phyloP scores from a whole-genome alignment of 1,284 basidiomycete genomes.

The Ganoderma meredithae region DNA sequence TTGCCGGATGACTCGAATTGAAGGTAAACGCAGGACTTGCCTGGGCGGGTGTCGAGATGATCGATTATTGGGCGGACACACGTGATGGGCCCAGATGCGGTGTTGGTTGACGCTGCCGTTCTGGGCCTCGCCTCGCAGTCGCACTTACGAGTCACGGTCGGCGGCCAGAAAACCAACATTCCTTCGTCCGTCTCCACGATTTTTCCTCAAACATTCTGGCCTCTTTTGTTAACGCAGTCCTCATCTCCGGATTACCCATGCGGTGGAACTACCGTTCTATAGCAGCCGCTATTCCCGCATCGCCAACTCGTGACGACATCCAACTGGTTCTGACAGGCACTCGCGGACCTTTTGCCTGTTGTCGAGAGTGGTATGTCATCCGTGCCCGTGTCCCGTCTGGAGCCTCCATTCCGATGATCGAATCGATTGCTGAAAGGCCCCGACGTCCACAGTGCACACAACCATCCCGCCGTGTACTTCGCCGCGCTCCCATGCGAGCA shows the following conservation, averaged over 20 bases:
- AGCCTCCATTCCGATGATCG: slow-evolving; percentile 12
- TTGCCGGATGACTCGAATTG: slow-evolving; percentile 17
- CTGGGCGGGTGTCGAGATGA: slow-evolving; percentile 18
- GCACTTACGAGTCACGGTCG: not conserved
- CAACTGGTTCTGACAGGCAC: slow-evolving; percentile 27
- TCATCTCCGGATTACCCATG: slow-evolving; percentile 3
- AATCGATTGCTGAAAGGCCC: slow-evolving; percentile 10
- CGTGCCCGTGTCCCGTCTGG: slow-evolving; percentile 3
- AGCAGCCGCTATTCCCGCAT: slow-evolving; percentile 6
- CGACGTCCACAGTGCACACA: slow-evolving; percentile 9
- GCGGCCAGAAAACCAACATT: not conserved
- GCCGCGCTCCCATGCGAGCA: slow-evolving; percentile 2
- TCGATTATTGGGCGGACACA: slow-evolving; percentile 28
- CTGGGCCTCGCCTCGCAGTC: not conserved
- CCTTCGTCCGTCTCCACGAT: slow-evolving; percentile 13
- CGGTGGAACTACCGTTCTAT: slow-evolving; percentile 3
- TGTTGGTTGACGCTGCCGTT: slow-evolving; percentile 22
- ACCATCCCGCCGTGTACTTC: slow-evolving; percentile 1
- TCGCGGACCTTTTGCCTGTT: slow-evolving; percentile 24
- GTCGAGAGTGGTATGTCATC: slow-evolving; percentile 26
- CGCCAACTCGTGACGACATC: slow-evolving; percentile 24
- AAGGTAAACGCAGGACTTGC: slow-evolving; percentile 16
- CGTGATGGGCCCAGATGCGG: slow-evolving; percentile 26
- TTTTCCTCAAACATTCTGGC: slow-evolving; percentile 2
- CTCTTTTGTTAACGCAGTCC: slow-evolving; percentile 5